Percentiles rank a stretch among this genome's conserved stretches.
These are phyloP conservation scores for Aspergillus hortae DNA, from an alignment of 2,329 filamentous ascomycete species.

Conservation along the genomic window DNA sequence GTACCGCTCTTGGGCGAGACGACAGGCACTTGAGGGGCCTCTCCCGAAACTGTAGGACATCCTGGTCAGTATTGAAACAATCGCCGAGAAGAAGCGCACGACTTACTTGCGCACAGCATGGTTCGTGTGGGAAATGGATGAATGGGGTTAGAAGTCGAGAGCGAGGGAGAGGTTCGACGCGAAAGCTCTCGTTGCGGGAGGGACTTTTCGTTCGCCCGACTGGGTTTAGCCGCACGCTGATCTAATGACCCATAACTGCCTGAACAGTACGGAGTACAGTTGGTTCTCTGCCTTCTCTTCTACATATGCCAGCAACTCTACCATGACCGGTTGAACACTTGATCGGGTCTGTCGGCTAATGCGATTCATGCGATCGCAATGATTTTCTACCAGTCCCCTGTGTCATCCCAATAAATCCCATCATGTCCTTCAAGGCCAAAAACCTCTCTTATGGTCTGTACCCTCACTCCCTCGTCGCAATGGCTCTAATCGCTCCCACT, in stretches of 20 bases:
- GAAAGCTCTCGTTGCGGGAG: conserved; percentile 26
- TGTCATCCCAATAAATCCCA: neutral
- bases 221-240: conserved; percentile 29
- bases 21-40: conserved; percentile 90
- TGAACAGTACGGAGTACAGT: too few species aligned
- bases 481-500: conserved; percentile 2
- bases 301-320: neutral
- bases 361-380: neutral
- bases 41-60: conserved; percentile 73
- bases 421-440: conserved; percentile 42
- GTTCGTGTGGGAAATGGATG: conserved; percentile 19
- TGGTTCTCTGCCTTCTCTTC: neutral
- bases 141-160: conserved; percentile 10
- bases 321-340: neutral
- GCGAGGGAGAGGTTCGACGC: conserved; percentile 23
- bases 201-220: conserved; percentile 34
- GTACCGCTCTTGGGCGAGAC: conserved; percentile 90
- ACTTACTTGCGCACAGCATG: conserved; percentile 65
- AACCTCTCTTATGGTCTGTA: conserved; percentile 41
- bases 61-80: neutral
- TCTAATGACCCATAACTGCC: conserved; percentile 8
- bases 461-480: neutral
- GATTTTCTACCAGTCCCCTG: neutral
- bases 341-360: too few species aligned
- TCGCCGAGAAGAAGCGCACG: neutral